These are phyloP conservation scores for Thamnidium elegans DNA, from an alignment of 192 early-diverging fungal genomes.

Conservation along the genomic window DNA sequence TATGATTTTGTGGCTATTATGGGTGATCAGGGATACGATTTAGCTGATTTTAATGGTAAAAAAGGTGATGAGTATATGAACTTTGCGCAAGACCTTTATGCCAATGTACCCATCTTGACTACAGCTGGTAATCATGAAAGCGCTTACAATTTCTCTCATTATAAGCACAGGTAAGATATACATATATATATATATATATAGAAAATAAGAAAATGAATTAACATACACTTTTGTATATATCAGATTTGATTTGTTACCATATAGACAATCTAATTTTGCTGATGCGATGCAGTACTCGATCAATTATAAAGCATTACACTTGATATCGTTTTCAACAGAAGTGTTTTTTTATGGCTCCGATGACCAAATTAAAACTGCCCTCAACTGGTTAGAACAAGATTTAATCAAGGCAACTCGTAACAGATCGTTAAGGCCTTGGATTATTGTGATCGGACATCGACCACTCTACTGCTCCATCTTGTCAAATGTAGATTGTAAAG, in stretches of 20 bases:
- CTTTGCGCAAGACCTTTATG: conserved; percentile 19
- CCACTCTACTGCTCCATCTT: conserved; percentile 22
- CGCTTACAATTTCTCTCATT: conserved; percentile 30
- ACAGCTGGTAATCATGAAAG: conserved; percentile 29
- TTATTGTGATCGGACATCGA: conserved; percentile 24
- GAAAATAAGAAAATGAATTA: neutral
- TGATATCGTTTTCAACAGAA: conserved; percentile 26
- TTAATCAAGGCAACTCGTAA: conserved; percentile 14
- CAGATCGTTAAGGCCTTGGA: conserved; percentile 21
- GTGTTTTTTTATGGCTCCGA: conserved; percentile 23
- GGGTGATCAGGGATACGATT: conserved; percentile 29
- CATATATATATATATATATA: neutral
- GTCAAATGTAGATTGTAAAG: conserved; percentile 6
- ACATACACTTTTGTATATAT: too few species aligned
- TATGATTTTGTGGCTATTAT: conserved; percentile 29
- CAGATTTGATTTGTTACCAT: conserved; percentile 23
- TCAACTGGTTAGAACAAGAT: conserved; percentile 28
- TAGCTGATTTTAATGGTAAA: conserved; percentile 25
- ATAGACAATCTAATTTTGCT: conserved; percentile 13
- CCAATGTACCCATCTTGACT: conserved; percentile 29
- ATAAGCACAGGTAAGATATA: conserved; percentile 22
- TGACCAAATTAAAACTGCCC: neutral
- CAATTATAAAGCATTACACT: conserved; percentile 28
- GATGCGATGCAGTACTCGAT: conserved; percentile 22
- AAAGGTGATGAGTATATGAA: conserved; percentile 32